Conservation (phyloP, 441 rosid species). For the Arabidopsis lyrata region DNA sequence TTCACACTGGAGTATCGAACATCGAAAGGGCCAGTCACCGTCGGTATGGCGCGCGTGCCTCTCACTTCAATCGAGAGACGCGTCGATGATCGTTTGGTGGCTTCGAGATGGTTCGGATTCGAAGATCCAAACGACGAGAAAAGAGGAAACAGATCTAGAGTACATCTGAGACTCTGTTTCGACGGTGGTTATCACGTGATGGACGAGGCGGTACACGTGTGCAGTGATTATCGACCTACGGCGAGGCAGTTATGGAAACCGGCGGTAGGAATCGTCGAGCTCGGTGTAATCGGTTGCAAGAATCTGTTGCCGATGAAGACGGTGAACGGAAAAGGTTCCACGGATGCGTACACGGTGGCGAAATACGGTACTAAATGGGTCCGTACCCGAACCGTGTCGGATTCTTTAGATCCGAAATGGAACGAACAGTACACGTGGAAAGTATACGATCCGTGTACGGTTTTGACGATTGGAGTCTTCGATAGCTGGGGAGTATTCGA, state of each 20-base stretch:
- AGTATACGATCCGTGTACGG: constrained; percentile 75
- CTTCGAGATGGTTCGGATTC: constrained; percentile 61
- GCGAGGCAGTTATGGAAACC: constrained; percentile 78
- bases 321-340: constrained; percentile 57
- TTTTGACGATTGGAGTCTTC: constrained; percentile 61
- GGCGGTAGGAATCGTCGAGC: constrained; percentile 64
- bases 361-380: constrained; percentile 77
- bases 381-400: constrained; percentile 70
- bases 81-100: constrained; percentile 66
- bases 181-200: constrained; percentile 84
- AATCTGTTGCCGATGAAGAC: constrained; percentile 70
- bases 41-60: constrained; percentile 53
- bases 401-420: constrained; percentile 68
- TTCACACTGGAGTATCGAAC: constrained; percentile 58
- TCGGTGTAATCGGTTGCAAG: constrained; percentile 66
- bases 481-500: constrained; percentile 62
- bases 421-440: constrained; percentile 77
- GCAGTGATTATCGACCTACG: constrained; percentile 75
- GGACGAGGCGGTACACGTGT: constrained; percentile 73
- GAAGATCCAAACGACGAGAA: constrained; percentile 51
- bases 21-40: constrained; percentile 50
- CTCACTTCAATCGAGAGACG: constrained; percentile 61
- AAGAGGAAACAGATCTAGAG: constrained; percentile 57
- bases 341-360: constrained; percentile 72
- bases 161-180: constrained; percentile 66